Base-by-base conservation (phyloP, 148 eudicot species). In the Rhododendron ferrugineum region DNA sequence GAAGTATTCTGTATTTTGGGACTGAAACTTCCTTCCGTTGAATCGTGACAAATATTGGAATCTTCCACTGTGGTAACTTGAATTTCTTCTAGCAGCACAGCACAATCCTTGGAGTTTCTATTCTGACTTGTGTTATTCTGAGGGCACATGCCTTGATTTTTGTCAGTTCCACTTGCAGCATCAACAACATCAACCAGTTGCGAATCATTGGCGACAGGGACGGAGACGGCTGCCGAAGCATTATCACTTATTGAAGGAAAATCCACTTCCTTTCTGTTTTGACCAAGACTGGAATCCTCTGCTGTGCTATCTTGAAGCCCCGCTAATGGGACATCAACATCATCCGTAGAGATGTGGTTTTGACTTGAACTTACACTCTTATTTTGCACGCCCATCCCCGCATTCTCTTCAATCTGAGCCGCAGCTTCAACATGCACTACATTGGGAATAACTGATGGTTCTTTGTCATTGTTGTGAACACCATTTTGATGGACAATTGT, bases 181-280 rank as follows among this genome's bases (percentile, higher is more conserved):
- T 85, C 58, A 78, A 47, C 56, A 28, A 47, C 32, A 78, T 78
- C 60, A 78, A 78, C 81, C 34, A 78, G 81, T 50, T 26, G 58
- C 6, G 10, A 56, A 26, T 46, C 46, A 47, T 28, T 47, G 22
- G 60, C 1, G 37, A 46, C 10, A 26, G 60, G 50, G 34, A n/a
- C 5, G 0, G 81, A 78, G 22, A 78, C 8, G 4, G 34, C 81
- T 47, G 81, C 81, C 15, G 11, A 78, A 78, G 81, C 11, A 47
- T 47, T 5, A 28, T 78, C 81, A 47, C 36, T 47, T 47, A 11
- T 78, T 47, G 37, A 78, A 78, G 36, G 62, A 79, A 49, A 79
- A 79, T n/a, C 54, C 82, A 36, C 73, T 23, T 60, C 30, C 68
- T 58, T 60, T 36, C 68, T 11, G 6, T 60, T 40, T 37, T 36